Base-by-base conservation (phyloP, 768 basidiomycete species). In the Lentinula aciculospora region DNA sequence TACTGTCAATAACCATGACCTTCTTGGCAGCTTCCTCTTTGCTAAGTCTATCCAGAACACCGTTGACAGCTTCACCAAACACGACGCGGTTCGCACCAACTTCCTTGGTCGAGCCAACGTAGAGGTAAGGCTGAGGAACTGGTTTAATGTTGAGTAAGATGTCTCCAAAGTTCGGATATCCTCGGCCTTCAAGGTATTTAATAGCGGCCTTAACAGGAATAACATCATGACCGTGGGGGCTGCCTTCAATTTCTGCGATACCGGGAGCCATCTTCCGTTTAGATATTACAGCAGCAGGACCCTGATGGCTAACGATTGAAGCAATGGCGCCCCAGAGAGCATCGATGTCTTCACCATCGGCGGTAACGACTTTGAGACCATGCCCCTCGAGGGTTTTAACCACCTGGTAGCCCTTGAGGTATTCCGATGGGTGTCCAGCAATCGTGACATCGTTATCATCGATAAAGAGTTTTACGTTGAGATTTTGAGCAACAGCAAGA, bases 391-490 rank as follows among this genome's bases (percentile, higher is more conserved):
- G 80, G 0, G 91, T 93, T 74, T 85, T 82, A 23, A 71, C 66
- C 32, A 93, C 66, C 53, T 84, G 78, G 72, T 83, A 94, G 23
- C 92, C 92, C 67, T 85, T 85, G 64, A 93, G 81, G 67, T 94
- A 94, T 49, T 92, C 71, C 13, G 90, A 92, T 3, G 92, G 92
- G 65, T 94, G 91, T 0, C 92, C 92, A n/a, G 92, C 85, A 60
- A 94, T 94, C 7, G 92, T 94, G 62, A 94, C 92, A 67, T 94
- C 86, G 72, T 94, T 94, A 72, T 93, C 90, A 63, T 94, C 92
- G 61, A 94, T 86, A 68, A 94, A 71, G 57, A 94, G 75, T 72
- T 94, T 94, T 70, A 94, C 81, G 68, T 93, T 92, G 63, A 94
- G 76, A 42, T 76, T 71, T 67, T 93, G 85, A 2, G 92, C 92